Evolutionary conservation across 805 yeast species (phyloP), one percentile per base, ranked within the genome.

Genomic region (Allodekkera sacchari): DNA sequence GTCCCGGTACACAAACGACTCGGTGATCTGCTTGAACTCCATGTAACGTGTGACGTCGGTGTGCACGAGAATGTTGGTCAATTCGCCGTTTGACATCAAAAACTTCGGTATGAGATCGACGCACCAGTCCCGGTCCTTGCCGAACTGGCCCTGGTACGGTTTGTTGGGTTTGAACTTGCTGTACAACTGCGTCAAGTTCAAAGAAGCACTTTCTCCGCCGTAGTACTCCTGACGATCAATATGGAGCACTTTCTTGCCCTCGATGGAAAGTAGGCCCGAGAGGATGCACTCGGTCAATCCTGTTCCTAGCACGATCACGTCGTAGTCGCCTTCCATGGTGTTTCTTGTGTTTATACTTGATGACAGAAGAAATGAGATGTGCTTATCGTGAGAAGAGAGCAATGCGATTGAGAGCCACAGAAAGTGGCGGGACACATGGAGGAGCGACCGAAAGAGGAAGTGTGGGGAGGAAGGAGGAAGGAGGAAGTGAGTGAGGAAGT

Each of bases 221-320:
- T 92, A 92, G 55, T 87, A 94, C 55, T 85, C 94, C 59, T 92
- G 96, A 48, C 87, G 79, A 57, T 92, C 98, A 41, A 92, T 87
- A 61, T 92, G 98, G 35, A 92, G 69, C 6, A 92, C 97, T 53
- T 92, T 92, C 66, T 92, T 89, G 41, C 97, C 97, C 52, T 92
- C 97, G n/a, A 89, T 95, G 7, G 96, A 85, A 28, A 92, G 68
- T 32, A 92, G 61, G 3, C 98, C 98, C 1, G 96, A 85, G 27
- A 92, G 71, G 38, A 92, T 81, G 64, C 98, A 92, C 59, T 92
- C 98, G 28, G 96, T 89, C 42, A 92, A 71, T n/a, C 98, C 98
- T 7, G 60, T 38, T 74, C 97, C 98, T 38, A 89, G 70, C 18
- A 89, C 96, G 46, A 92, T 89, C 39, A 89, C 96, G 65, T 92